Evolutionary conservation across 2,329 filamentous ascomycete genomes (phyloP).

Genomic region (Boeremia lycopersici): DNA sequence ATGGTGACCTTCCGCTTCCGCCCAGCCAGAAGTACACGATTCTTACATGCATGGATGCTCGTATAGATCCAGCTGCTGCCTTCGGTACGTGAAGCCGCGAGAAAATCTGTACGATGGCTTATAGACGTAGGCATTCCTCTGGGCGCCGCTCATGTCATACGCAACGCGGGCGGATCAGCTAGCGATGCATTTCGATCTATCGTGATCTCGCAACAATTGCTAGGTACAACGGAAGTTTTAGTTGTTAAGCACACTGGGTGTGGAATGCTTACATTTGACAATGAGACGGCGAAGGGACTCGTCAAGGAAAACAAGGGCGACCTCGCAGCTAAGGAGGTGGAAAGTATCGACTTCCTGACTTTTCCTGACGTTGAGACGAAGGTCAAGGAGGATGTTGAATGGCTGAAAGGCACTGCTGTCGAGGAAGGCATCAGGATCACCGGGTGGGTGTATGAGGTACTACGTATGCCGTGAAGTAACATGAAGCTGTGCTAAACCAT

Average conservation of each 20-base stretch:
- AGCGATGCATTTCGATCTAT: slow-evolving; percentile 74
- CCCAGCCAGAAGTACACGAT: slow-evolving; percentile 73
- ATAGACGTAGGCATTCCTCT: slow-evolving; percentile 61
- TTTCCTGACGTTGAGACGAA: slow-evolving; percentile 64
- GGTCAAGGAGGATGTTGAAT: slow-evolving; percentile 69
- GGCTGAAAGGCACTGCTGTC: slow-evolving; percentile 66
- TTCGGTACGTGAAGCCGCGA: slow-evolving; percentile 52
- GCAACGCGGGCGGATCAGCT: slow-evolving; percentile 68
- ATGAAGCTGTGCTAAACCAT: background rate
- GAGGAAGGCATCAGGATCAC: slow-evolving; percentile 65
- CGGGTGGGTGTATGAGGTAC: slow-evolving; percentile 74
- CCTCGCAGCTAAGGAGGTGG: slow-evolving; percentile 54
- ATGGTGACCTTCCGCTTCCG: slow-evolving; percentile 69
- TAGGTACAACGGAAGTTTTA: slow-evolving; percentile 76
- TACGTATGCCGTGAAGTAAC: background rate
- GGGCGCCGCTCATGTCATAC: slow-evolving; percentile 79
- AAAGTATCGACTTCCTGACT: slow-evolving; percentile 66
- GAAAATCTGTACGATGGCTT: background rate
- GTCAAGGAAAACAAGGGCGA: slow-evolving; percentile 66
- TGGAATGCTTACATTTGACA: slow-evolving; percentile 73
- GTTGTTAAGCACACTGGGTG: slow-evolving; percentile 77
- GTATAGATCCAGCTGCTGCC: slow-evolving; percentile 69
- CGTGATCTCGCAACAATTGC: slow-evolving; percentile 77
- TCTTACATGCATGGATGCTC: slow-evolving; percentile 83
- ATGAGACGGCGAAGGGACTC: slow-evolving; percentile 60